Percentiles rank a stretch among this genome's conserved stretches.
Evolutionary conservation across 1,139 yeast genomes (phyloP).

Genomic region (Yamadazyma mexicana): DNA sequence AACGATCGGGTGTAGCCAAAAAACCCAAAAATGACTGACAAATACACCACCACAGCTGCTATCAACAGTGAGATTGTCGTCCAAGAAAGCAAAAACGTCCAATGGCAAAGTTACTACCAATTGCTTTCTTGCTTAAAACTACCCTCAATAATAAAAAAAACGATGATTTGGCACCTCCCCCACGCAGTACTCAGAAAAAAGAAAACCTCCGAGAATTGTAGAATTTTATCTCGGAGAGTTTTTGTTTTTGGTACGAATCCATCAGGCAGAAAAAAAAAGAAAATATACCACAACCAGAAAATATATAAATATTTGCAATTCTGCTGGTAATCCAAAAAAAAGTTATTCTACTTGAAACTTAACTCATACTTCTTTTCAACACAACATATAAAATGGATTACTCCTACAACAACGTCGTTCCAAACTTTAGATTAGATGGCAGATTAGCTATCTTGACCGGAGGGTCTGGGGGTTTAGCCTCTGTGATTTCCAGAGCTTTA

Average conservation of each 20-base stretch:
- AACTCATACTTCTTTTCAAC: neutral
- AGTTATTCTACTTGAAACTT: neutral
- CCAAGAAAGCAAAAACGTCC: no score
- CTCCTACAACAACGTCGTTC: conserved; percentile 48
- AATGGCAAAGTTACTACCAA: no score
- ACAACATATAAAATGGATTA: conserved; percentile 23
- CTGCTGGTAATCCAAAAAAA: neutral
- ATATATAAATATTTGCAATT: neutral
- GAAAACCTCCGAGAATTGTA: conserved; percentile 1
- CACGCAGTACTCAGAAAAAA: no score
- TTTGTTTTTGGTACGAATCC: neutral
- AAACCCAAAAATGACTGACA: no score
- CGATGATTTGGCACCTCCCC: no score
- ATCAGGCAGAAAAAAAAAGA: neutral
- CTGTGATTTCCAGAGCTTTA: conserved; percentile 65
- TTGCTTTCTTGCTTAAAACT: no score
- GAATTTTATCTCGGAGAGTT: neutral
- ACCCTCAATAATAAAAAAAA: no score
- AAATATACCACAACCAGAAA: neutral
- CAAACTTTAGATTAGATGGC: conserved; percentile 65
- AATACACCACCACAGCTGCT: no score
- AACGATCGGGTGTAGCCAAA: no score
- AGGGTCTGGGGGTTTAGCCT: conserved; percentile 79
- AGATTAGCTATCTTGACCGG: conserved; percentile 76
- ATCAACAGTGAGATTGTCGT: no score